Evolutionary conservation across 148 eudicot species (phyloP).

Genomic region (Rhododendron williamsianum): DNA sequence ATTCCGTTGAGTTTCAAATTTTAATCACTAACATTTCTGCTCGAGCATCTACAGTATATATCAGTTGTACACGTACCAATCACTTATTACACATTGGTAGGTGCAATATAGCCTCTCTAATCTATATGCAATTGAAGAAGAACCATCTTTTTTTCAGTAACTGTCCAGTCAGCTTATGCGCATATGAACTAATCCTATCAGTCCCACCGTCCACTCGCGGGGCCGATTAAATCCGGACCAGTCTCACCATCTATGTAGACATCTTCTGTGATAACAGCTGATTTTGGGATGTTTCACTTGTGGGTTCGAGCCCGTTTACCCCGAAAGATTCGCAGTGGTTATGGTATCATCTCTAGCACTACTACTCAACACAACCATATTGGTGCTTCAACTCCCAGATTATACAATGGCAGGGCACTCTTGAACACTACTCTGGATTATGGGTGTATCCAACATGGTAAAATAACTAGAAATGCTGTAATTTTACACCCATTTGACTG

Average conservation of each 20-base stretch:
- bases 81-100: background rate
- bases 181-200: too few species aligned
- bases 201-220: too few species aligned
- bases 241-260: background rate
- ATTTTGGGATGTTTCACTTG: constrained; percentile 15
- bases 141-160: too few species aligned
- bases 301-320: constrained; percentile 20
- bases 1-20: too few species aligned
- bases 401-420: background rate
- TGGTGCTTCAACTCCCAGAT: background rate
- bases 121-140: background rate
- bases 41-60: background rate
- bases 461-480: background rate
- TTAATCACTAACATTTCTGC: background rate
- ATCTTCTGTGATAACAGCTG: background rate
- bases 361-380: background rate
- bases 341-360: background rate
- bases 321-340: constrained; percentile 17
- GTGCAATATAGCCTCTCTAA: background rate
- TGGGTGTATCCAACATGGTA: constrained; percentile 9
- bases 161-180: too few species aligned
- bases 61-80: background rate
- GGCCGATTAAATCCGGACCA: too few species aligned
- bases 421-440: background rate
- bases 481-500: background rate